phyloP scores from a whole-genome alignment of 2,329 filamentous ascomycete genomes.

The Cephalotrichum gorgonifer region DNA sequence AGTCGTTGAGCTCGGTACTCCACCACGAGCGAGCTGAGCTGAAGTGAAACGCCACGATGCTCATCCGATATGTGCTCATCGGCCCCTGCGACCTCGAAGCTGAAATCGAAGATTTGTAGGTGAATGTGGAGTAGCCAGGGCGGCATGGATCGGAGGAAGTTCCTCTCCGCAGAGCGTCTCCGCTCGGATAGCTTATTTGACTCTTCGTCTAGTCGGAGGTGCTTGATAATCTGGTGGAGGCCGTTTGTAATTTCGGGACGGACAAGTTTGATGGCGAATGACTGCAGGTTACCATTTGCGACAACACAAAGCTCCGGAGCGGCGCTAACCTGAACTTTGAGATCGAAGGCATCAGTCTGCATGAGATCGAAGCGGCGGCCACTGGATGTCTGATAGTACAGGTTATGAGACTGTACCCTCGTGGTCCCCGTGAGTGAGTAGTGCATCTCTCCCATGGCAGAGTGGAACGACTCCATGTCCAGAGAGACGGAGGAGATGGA shows the following conservation, averaged over 20 bases:
- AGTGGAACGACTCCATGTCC: conserved; percentile 94
- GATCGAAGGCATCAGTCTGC: conserved; percentile 76
- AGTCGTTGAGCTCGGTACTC: conserved; percentile 80
- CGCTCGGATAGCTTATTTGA: conserved; percentile 29
- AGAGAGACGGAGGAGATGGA: conserved; percentile 89
- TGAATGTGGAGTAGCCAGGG: conserved; percentile 76
- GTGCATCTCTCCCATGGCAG: conserved; percentile 68
- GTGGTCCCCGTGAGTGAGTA: conserved; percentile 79
- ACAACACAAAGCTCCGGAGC: conserved; percentile 78
- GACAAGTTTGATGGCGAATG: conserved; percentile 80
- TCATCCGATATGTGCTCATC: conserved; percentile 76
- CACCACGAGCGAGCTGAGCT: conserved; percentile 77
- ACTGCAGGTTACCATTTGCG: conserved; percentile 69
- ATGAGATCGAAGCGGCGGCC: conserved; percentile 79
- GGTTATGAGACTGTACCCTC: conserved; percentile 71
- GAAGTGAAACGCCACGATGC: conserved; percentile 72
- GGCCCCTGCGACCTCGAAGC: conserved; percentile 79
- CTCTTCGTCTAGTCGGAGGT: conserved; percentile 63
- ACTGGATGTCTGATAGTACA: conserved; percentile 88
- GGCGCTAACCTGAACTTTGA: conserved; percentile 77
- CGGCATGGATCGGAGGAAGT: conserved; percentile 69
- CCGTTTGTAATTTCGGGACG: conserved; percentile 88
- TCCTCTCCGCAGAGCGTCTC: conserved; percentile 46
- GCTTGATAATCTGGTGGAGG: conserved; percentile 79
- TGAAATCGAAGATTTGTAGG: conserved; percentile 80